Evolutionary conservation across 1,284 basidiomycete genomes (phyloP).

Genomic region (Chiua sp.): DNA sequence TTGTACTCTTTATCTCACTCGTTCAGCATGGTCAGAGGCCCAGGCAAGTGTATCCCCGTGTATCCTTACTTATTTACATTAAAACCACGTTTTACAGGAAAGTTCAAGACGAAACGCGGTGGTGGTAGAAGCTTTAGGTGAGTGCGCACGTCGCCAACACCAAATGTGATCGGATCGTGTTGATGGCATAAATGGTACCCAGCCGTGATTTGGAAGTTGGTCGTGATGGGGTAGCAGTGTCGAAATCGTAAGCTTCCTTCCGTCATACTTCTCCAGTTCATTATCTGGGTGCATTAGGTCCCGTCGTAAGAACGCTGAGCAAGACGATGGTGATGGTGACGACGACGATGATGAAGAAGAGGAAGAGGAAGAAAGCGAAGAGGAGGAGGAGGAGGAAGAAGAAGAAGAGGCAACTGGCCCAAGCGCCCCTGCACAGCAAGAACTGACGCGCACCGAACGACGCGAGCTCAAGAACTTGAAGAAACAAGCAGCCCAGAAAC

Average conservation of each 20-base stretch:
- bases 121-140: constrained; percentile 85
- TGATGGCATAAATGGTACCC: constrained; percentile 12
- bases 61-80: not conserved
- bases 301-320: constrained; percentile 12
- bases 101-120: constrained; percentile 87
- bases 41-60: constrained; percentile 44
- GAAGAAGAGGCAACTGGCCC: constrained; percentile 41
- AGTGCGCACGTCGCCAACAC: constrained; percentile 11
- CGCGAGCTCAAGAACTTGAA: constrained; percentile 68
- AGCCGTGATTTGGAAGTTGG: constrained; percentile 67
- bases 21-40: constrained; percentile 59
- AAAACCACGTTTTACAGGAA: constrained; percentile 49
- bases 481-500: constrained; percentile 58
- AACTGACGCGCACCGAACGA: constrained; percentile 68
- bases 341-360: not conserved
- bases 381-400: constrained; percentile 42
- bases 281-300: constrained; percentile 13
- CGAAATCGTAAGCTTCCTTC: constrained; percentile 46
- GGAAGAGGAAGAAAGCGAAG: constrained; percentile 41
- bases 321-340: not conserved
- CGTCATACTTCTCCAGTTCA: not conserved
- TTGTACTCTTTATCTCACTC: not conserved
- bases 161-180: constrained; percentile 4
- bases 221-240: constrained; percentile 64
- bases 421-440: constrained; percentile 43